These are phyloP conservation scores for Zizania palustris DNA, from an alignment of 202 grass and related monocot species.

Conservation along the genomic window DNA sequence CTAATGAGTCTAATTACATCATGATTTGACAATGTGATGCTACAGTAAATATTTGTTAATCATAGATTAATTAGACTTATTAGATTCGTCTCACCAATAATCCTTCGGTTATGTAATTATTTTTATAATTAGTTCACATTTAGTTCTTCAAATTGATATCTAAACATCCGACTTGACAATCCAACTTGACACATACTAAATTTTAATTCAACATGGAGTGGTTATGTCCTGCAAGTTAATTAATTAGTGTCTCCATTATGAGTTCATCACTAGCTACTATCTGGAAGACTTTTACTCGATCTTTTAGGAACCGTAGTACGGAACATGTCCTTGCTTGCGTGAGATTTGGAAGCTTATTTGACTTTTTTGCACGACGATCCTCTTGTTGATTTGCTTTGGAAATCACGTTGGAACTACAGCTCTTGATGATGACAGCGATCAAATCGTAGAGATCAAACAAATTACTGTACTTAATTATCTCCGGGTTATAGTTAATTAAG, in stretches of 20 bases:
- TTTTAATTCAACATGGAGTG: constrained; percentile 18
- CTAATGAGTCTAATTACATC: too few relatives aligned
- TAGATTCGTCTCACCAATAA: too few relatives aligned
- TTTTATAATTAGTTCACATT: too few relatives aligned
- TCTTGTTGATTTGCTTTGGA: neutral
- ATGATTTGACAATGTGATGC: too few relatives aligned
- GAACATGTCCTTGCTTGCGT: neutral
- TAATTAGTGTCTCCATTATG: neutral
- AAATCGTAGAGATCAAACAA: neutral
- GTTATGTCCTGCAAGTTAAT: neutral
- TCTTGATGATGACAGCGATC: neutral
- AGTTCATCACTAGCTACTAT: neutral
- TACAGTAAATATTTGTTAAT: too few relatives aligned
- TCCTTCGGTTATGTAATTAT: too few relatives aligned
- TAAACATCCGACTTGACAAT: too few relatives aligned
- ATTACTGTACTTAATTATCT: neutral
- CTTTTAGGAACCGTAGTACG: neutral
- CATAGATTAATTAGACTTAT: too few relatives aligned
- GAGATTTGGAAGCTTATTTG: too few relatives aligned
- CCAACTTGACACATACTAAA: too few relatives aligned
- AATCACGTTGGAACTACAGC: neutral
- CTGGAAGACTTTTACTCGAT: neutral
- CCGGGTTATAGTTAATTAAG: neutral
- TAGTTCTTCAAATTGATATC: too few relatives aligned
- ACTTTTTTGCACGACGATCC: too few relatives aligned